Conservation (phyloP, 1,284 basidiomycete species). For the Cryptococcus amylolentus region DNA sequence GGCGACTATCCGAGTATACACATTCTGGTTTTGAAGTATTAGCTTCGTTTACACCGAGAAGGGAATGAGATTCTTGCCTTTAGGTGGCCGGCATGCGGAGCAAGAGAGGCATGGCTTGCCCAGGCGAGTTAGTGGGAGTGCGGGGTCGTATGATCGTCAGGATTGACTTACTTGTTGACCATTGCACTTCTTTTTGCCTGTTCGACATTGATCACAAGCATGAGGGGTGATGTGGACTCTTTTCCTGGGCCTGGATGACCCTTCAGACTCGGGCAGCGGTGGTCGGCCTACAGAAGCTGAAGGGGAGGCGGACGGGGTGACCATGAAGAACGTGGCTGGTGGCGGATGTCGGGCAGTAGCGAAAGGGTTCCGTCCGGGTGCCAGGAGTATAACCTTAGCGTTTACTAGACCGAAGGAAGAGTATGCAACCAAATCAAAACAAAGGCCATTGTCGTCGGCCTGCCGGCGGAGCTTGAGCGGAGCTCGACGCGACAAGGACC, state of each 20-base stretch:
- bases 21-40: not conserved
- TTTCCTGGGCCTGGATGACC: not conserved
- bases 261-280: too few species aligned
- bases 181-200: conserved; percentile 5
- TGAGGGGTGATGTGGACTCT: not conserved
- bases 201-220: conserved; percentile 1
- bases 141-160: not conserved
- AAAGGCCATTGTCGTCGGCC: too few species aligned
- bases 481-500: too few species aligned
- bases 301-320: not conserved
- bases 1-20: not conserved
- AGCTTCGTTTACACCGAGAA: too few species aligned
- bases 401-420: too few species aligned
- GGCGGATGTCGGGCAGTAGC: not conserved
- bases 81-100: not conserved
- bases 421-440: too few species aligned
- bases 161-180: not conserved
- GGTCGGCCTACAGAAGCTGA: not conserved
- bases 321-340: not conserved
- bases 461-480: too few species aligned
- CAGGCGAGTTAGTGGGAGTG: not conserved
- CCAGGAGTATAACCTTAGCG: too few species aligned
- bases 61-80: not conserved
- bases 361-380: too few species aligned
- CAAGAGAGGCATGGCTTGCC: not conserved